A percentile compares a stretch with the other conserved stretches of the same genome.
Evolutionary conservation across 768 basidiomycete species (phyloP).

Genomic region (Kwoniella dejecticola): DNA sequence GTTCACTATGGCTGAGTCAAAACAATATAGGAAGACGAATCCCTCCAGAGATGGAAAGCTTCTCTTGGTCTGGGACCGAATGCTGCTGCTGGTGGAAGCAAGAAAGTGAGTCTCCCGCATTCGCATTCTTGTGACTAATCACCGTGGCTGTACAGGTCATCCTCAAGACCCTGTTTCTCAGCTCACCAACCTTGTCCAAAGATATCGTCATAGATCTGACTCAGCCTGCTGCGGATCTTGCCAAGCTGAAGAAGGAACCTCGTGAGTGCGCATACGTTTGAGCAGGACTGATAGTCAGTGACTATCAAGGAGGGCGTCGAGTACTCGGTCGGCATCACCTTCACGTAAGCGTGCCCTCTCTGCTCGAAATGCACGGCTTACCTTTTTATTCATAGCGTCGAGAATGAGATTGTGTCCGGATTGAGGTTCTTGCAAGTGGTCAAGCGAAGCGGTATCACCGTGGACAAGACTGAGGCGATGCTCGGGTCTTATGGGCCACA

Average conservation of each 20-base stretch:
- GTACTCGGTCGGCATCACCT: conserved; percentile 63
- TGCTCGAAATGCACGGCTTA: too few species aligned
- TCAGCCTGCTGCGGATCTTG: conserved; percentile 58
- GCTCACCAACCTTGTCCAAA: conserved; percentile 69
- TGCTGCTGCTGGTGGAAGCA: conserved; percentile 60
- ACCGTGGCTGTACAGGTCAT: conserved; percentile 43
- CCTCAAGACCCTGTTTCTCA: conserved; percentile 67
- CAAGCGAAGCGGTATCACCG: conserved; percentile 74
- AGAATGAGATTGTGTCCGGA: conserved; percentile 74
- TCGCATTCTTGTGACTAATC: too few species aligned
- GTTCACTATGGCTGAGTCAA: background rate
- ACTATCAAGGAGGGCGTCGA: conserved; percentile 64
- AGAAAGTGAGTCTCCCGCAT: conserved; percentile 71
- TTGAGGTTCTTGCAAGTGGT: conserved; percentile 78
- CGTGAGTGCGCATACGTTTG: conserved; percentile 61
- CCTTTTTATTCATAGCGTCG: conserved; percentile 63
- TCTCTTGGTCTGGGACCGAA: conserved; percentile 75
- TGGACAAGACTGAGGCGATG: conserved; percentile 76
- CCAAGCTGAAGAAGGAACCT: conserved; percentile 74
- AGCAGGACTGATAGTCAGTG: conserved; percentile 25
- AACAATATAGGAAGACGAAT: conserved; percentile 68
- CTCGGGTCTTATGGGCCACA: conserved; percentile 86
- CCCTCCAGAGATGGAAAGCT: conserved; percentile 92
- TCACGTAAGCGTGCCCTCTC: conserved; percentile 59
- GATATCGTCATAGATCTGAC: conserved; percentile 69